A percentile compares a stretch with the other conserved stretches of the same genome.
Evolutionary conservation across 108 stramenopile genomes (phyloP).

Genomic region (Stephanodiscus minutulus): DNA sequence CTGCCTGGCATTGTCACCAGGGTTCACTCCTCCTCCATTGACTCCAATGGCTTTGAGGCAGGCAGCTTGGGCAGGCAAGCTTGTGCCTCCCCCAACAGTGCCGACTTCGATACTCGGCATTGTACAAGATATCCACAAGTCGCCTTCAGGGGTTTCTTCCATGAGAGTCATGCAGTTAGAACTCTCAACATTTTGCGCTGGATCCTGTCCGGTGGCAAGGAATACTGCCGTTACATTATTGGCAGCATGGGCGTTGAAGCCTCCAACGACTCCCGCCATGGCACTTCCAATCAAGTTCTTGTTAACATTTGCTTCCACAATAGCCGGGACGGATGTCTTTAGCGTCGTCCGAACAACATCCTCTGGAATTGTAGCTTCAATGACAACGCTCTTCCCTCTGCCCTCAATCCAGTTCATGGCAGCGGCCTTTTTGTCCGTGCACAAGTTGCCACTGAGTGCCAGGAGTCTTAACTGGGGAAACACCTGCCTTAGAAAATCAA

Average conservation of each 20-base stretch:
- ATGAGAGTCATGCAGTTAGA: conserved; percentile 94
- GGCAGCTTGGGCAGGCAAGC: conserved; percentile 92
- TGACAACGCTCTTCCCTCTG: conserved; percentile 95
- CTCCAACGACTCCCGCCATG: conserved; percentile 95
- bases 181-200: conserved; percentile 98
- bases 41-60: conserved; percentile 94
- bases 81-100: conserved; percentile 97
- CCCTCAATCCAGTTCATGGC: conserved; percentile 99
- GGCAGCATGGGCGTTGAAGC: conserved; percentile 98
- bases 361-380: conserved; percentile 90
- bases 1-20: conserved; percentile 92
- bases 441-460: conserved; percentile 97
- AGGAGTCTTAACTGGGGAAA: conserved; percentile 84
- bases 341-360: conserved; percentile 85
- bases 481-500: conserved; percentile 68
- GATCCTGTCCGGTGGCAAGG: conserved; percentile 98
- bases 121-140: conserved; percentile 92
- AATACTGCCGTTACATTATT: conserved; percentile 99
- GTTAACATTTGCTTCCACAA: conserved; percentile 91
- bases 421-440: conserved; percentile 98
- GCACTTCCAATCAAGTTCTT: conserved; percentile 99
- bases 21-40: conserved; percentile 79
- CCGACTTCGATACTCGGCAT: conserved; percentile 99
- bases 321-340: conserved; percentile 92
- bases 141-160: conserved; percentile 89